These are phyloP conservation scores for Rhodotorula sp. DNA, from an alignment of 1,284 basidiomycete genomes.

Conservation along the genomic window DNA sequence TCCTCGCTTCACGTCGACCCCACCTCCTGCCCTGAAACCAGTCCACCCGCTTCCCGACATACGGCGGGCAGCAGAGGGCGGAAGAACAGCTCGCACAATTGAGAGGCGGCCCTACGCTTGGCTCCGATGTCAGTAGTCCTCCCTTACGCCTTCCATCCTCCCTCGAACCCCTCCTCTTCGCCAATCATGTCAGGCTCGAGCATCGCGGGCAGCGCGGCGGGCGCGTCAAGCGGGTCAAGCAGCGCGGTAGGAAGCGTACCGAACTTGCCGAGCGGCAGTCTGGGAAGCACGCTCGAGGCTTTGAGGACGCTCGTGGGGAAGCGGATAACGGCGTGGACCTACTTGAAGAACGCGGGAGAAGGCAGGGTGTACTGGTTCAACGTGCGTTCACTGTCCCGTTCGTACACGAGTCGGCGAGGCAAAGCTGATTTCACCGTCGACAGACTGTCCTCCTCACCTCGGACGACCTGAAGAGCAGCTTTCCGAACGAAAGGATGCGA, in stretches of 20 bases:
- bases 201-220: background rate
- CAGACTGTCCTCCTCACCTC: slow-evolving; percentile 70
- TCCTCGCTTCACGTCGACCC: no score
- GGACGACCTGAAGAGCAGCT: slow-evolving; percentile 67
- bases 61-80: no score
- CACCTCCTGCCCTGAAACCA: no score
- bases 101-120: background rate
- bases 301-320: slow-evolving; percentile 70
- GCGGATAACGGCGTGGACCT: slow-evolving; percentile 75
- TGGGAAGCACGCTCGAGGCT: slow-evolving; percentile 36
- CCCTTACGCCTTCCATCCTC: background rate
- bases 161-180: background rate
- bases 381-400: slow-evolving; percentile 1
- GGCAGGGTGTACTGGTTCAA: slow-evolving; percentile 80
- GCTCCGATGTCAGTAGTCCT: background rate
- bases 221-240: no score
- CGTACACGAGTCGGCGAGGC: no score
- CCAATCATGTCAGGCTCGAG: background rate
- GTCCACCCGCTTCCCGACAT: no score
- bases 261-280: slow-evolving; percentile 17
- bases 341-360: slow-evolving; percentile 76
- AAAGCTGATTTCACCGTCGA: background rate
- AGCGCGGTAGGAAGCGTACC: slow-evolving; percentile 16
- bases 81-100: no score
- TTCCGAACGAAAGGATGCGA: slow-evolving; percentile 70